A percentile compares a stretch with the other conserved stretches of the same genome.
Conservation (phyloP, 2,329 filamentous ascomycete species). For the Dothistroma septosporum region DNA sequence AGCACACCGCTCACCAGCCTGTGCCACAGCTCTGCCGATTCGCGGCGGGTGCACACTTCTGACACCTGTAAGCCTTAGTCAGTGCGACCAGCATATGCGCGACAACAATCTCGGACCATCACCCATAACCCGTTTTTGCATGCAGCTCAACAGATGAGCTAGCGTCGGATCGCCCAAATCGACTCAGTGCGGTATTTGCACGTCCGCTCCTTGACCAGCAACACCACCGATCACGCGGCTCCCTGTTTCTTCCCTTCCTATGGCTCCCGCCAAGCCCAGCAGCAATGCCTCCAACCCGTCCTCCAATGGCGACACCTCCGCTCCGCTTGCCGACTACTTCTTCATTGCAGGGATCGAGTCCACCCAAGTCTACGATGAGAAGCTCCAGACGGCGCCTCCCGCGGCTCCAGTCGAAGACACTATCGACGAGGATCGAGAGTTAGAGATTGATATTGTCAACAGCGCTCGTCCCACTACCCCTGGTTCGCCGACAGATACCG, state of each 20-base stretch:
- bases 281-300: conserved; percentile 20
- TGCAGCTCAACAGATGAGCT: conserved; percentile 5
- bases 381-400: conserved; percentile 19
- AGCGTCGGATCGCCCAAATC: neutral
- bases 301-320: conserved; percentile 40
- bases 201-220: conserved; percentile 18
- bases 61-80: conserved; percentile 14
- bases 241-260: conserved; percentile 10
- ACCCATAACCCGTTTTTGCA: conserved; percentile 5
- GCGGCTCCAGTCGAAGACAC: conserved; percentile 48
- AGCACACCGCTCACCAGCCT: neutral
- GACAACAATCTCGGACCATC: neutral
- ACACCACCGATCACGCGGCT: neutral
- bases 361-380: conserved; percentile 49
- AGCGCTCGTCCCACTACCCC: conserved; percentile 46
- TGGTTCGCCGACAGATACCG: conserved; percentile 39
- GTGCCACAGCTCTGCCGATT: neutral
- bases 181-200: conserved; percentile 10
- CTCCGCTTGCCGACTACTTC: conserved; percentile 62
- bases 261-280: conserved; percentile 23
- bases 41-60: conserved; percentile 4
- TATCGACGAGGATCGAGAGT: conserved; percentile 58
- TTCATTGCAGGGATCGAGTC: conserved; percentile 58
- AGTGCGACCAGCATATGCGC: conserved; percentile 7
- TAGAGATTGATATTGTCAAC: conserved; percentile 51